phyloP scores from a whole-genome alignment of 495 filamentous ascomycete species.

The Evernia prunastri region DNA sequence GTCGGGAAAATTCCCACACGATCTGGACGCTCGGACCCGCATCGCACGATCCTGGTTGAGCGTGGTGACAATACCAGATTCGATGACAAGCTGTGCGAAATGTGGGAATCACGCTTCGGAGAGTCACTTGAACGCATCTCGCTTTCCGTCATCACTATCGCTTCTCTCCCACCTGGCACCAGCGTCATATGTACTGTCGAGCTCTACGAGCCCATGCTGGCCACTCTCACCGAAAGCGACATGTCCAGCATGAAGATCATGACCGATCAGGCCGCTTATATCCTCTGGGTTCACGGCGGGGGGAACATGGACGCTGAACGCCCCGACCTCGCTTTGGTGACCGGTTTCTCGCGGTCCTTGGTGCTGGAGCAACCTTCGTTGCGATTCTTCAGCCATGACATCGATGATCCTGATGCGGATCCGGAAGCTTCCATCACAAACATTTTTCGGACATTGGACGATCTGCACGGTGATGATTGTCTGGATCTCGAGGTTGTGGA shows the following conservation, averaged over 20 bases:
- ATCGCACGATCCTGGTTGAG: not conserved
- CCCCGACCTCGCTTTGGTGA: constrained; percentile 31
- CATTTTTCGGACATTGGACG: not conserved
- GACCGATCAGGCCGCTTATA: constrained; percentile 28
- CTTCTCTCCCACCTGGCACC: not conserved
- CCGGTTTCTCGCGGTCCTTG: constrained; percentile 33
- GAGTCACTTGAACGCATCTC: not conserved
- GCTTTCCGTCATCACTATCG: too few relatives aligned
- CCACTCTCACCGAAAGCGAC: constrained; percentile 27
- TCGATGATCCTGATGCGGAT: constrained; percentile 23
- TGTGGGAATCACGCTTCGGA: not conserved
- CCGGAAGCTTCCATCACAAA: not conserved
- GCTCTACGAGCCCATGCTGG: constrained; percentile 28
- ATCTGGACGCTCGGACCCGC: not conserved
- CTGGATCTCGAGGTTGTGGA: not conserved
- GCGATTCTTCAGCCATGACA: constrained; percentile 28
- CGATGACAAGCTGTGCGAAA: not conserved
- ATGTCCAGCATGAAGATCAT: constrained; percentile 30
- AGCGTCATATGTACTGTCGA: constrained; percentile 26
- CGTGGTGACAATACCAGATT: not conserved
- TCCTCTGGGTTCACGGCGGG: constrained; percentile 35
- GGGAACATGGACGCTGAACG: constrained; percentile 25
- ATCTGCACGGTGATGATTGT: not conserved
- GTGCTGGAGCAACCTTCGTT: constrained; percentile 38
- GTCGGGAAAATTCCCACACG: not conserved